These are phyloP conservation scores for Phaeotremella fagi DNA, from an alignment of 768 basidiomycete genomes.

Conservation along the genomic window DNA sequence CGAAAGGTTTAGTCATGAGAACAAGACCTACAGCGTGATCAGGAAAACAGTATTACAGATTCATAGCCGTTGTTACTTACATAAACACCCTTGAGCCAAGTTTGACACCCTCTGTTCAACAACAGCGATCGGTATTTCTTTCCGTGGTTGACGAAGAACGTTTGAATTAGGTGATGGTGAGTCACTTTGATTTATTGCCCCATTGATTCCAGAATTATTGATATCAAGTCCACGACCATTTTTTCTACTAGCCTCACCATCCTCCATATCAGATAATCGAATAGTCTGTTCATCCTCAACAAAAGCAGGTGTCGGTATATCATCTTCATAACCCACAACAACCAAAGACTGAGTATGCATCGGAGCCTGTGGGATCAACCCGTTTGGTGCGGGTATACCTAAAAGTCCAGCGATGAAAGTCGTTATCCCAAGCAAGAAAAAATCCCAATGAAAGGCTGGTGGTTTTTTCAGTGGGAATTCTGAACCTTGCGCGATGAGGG, in stretches of 20 bases:
- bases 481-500: conserved; percentile 83
- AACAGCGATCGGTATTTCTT: conserved; percentile 56
- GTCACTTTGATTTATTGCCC: background rate
- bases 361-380: conserved; percentile 62
- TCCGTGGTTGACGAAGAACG: conserved; percentile 5
- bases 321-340: conserved; percentile 55
- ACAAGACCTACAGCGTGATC: conserved; percentile 53
- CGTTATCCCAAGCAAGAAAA: conserved; percentile 82
- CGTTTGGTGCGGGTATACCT: conserved; percentile 46
- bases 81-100: conserved; percentile 71
- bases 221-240: too few species aligned
- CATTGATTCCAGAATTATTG: too few species aligned
- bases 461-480: conserved; percentile 87
- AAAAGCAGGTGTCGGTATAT: conserved; percentile 6
- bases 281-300: conserved; percentile 14
- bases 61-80: conserved; percentile 48
- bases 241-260: conserved; percentile 5
- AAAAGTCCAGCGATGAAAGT: conserved; percentile 63
- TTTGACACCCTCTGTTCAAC: conserved; percentile 94
- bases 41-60: background rate
- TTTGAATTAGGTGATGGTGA: background rate
- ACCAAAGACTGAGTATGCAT: conserved; percentile 83
- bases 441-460: conserved; percentile 63
- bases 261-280: conserved; percentile 21
- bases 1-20: conserved; percentile 72